Evolutionary conservation across 306 rosid genomes (phyloP), one percentile per base, ranked within the genome.

Genomic region (barrel medic (Medicago truncatula)): DNA sequence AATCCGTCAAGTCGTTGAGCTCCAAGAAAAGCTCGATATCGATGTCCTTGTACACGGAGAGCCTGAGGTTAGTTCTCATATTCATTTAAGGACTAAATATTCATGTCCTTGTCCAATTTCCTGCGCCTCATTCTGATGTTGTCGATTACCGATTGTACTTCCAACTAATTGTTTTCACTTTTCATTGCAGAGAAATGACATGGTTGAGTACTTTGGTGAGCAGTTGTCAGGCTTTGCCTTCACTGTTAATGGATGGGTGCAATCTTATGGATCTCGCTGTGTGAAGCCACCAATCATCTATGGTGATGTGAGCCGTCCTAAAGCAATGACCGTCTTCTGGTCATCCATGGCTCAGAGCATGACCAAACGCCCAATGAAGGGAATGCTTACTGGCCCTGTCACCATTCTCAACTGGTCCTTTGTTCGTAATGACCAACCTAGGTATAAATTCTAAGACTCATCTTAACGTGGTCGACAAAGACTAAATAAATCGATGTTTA

Each of bases 341-440:
- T 93, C 96, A 70, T 85, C 97, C 2, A 31, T 59, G 14, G 98
- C 96, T 74, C 98, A 93, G 71, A 83, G 91, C 76, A 83, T 88
- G 90, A 93, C 97, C 7, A 83, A 85, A 64, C 89, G 93, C 68
- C 96, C 97, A 74, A 92, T 92, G 97, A 92, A 92, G 89, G 97
- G 96, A 79, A 92, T 92, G 97, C 97, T 92, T 77, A 92, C 97
- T 0, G 97, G 97, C 73, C 97, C 97, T 2, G 97, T 92, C 39
- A 92, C 97, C 83, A 92, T 92, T 82, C 96, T 92, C 76, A 92
- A 92, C 87, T 92, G 97, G 97, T 92, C 97, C 34, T 92, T 92
- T 66, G 97, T 92, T 16, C 73, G 97, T 16, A 88, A 88, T 80
- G 97, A 92, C 81, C 97, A 92, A 28, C 97, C 93, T 0, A 88